These are phyloP conservation scores for Castanopsis chinensis DNA, from an alignment of 306 rosid genomes.

Conservation along the genomic window DNA sequence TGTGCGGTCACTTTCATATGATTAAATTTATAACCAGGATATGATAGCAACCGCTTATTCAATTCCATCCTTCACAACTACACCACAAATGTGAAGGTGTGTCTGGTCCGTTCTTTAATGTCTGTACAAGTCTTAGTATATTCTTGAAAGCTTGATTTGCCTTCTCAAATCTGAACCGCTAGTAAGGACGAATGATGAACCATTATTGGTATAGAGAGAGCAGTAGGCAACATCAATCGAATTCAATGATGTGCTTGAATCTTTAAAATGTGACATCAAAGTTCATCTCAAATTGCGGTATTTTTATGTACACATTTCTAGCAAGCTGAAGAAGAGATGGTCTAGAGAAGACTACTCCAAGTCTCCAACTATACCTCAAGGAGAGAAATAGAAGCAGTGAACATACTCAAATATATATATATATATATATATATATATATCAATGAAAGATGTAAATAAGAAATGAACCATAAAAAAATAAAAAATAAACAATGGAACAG, in stretches of 20 bases:
- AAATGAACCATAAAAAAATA: too few relatives aligned
- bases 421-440: too few relatives aligned
- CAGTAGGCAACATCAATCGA: not conserved
- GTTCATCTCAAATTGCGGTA: too few relatives aligned
- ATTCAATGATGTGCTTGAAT: not conserved
- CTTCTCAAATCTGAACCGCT: not conserved
- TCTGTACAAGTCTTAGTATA: not conserved
- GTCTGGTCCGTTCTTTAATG: not conserved
- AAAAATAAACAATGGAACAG: too few relatives aligned
- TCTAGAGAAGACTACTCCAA: too few relatives aligned
- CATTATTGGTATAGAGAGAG: not conserved
- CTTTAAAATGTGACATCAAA: not conserved
- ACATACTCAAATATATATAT: too few relatives aligned
- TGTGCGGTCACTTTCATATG: slow-evolving; percentile 7
- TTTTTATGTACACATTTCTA: not conserved
- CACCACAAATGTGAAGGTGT: slow-evolving; percentile 5
- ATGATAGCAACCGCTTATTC: not conserved
- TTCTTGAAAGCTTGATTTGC: not conserved
- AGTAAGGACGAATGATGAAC: not conserved
- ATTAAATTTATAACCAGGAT: not conserved
- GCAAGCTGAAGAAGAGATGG: too few relatives aligned
- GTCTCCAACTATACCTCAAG: too few relatives aligned
- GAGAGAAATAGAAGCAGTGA: too few relatives aligned
- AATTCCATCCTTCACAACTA: not conserved
- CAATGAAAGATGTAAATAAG: too few relatives aligned